Percentiles rank a stretch among this genome's conserved stretches.
phyloP scores from a whole-genome alignment of 2,329 filamentous ascomycete species.

The Colletotrichum limetticola region DNA sequence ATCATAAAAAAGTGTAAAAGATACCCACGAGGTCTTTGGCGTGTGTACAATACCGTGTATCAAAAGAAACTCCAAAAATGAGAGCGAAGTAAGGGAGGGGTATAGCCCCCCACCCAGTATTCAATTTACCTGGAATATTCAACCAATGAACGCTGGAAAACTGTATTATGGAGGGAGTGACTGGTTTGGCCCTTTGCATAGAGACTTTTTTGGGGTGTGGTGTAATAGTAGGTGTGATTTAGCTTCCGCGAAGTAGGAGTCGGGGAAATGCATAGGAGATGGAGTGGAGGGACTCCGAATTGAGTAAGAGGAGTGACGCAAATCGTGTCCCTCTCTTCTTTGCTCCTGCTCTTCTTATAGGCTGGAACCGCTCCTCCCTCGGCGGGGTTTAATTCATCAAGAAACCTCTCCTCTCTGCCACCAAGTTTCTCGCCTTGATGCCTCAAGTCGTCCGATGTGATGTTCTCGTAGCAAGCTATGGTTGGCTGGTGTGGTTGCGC shows the following conservation, averaged over 20 bases:
- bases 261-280: not conserved
- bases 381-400: constrained; percentile 3
- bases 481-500: not conserved
- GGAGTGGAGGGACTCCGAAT: not conserved
- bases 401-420: constrained; percentile 25
- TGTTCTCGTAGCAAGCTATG: not conserved
- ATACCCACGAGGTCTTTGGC: constrained; percentile 31
- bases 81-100: not conserved
- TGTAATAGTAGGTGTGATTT: not conserved
- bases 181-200: not conserved
- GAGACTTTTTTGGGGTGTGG: not conserved
- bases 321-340: not conserved
- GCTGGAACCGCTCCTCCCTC: not conserved
- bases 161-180: not conserved
- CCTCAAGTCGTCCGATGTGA: not conserved
- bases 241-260: not conserved
- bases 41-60: constrained; percentile 44
- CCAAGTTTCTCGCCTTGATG: not conserved
- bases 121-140: not conserved
- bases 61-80: constrained; percentile 37
- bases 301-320: not conserved
- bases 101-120: not conserved
- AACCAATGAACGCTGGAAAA: not conserved
- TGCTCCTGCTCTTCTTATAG: not conserved
- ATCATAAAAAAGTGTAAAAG: constrained; percentile 40